These are phyloP conservation scores for Elsinoe arachidis DNA, from an alignment of 2,329 filamentous ascomycete species.

Conservation along the genomic window DNA sequence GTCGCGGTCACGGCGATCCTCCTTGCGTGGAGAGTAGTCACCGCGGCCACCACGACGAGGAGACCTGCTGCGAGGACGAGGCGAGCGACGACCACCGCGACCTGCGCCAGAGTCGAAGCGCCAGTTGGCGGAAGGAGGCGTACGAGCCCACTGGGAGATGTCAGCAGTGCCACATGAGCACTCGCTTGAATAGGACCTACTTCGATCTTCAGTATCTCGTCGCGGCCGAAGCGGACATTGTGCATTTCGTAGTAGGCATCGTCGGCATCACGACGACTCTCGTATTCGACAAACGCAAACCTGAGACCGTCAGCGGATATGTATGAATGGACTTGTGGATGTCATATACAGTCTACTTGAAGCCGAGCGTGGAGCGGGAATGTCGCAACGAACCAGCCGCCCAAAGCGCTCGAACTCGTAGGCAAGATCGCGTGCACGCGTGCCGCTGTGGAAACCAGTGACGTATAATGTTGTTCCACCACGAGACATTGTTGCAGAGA, in stretches of 20 bases:
- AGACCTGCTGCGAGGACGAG: conserved; percentile 61
- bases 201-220: conserved; percentile 96
- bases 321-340: too few species aligned
- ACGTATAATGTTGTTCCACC: conserved; percentile 88
- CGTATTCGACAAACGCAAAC: conserved; percentile 98
- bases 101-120: conserved; percentile 89
- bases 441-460: conserved; percentile 97
- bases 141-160: conserved; percentile 79
- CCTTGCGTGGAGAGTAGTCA: conserved; percentile 58
- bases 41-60: conserved; percentile 56
- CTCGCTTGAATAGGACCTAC: conserved; percentile 42
- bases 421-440: conserved; percentile 95
- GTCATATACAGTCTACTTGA: conserved; percentile 87
- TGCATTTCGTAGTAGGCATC: conserved; percentile 99
- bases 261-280: conserved; percentile 94
- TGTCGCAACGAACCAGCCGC: conserved; percentile 94
- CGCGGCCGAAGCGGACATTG: conserved; percentile 93
- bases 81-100: conserved; percentile 49
- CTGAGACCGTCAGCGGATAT: conserved; percentile 33
- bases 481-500: conserved; percentile 63
- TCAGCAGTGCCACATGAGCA: background rate
- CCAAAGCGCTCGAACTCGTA: conserved; percentile 99
- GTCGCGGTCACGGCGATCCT: conserved; percentile 65
- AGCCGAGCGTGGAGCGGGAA: conserved; percentile 88
- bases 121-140: conserved; percentile 95